These are phyloP conservation scores for Penicillium subrubescens DNA, from an alignment of 495 filamentous ascomycete genomes.

Conservation along the genomic window DNA sequence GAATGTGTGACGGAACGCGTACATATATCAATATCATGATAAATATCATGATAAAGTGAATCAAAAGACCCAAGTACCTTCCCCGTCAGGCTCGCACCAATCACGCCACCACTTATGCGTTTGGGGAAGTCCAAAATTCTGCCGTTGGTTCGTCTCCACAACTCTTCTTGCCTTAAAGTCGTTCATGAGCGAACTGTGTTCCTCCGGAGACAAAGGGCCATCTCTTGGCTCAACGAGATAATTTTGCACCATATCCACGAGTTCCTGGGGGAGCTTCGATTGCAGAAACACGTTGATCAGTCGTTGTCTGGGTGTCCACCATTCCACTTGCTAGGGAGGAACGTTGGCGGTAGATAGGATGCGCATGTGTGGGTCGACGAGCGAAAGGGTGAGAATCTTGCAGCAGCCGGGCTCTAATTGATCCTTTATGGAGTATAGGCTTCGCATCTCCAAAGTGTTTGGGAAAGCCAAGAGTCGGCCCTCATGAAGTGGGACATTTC, in stretches of 20 bases:
- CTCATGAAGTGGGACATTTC: neutral
- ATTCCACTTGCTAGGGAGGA: neutral
- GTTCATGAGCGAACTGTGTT: neutral
- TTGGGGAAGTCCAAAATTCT: neutral
- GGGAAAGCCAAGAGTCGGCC: neutral
- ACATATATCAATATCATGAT: neutral
- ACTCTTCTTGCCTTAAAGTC: neutral
- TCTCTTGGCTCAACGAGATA: neutral
- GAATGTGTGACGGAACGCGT: neutral
- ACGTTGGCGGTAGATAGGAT: neutral
- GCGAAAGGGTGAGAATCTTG: neutral
- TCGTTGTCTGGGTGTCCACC: neutral
- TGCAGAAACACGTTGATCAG: neutral
- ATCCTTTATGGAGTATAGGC: neutral
- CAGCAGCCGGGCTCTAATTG: neutral
- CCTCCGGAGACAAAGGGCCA: neutral
- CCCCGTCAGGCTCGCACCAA: neutral
- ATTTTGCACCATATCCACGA: neutral
- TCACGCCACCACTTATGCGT: neutral
- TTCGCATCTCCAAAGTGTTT: neutral
- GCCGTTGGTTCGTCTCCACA: neutral
- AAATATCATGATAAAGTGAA: neutral
- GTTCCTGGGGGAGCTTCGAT: neutral
- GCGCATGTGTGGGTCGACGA: neutral
- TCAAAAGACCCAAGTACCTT: neutral